phyloP scores from a whole-genome alignment of 495 filamentous ascomycete species.

The Aspergillus affinis region DNA sequence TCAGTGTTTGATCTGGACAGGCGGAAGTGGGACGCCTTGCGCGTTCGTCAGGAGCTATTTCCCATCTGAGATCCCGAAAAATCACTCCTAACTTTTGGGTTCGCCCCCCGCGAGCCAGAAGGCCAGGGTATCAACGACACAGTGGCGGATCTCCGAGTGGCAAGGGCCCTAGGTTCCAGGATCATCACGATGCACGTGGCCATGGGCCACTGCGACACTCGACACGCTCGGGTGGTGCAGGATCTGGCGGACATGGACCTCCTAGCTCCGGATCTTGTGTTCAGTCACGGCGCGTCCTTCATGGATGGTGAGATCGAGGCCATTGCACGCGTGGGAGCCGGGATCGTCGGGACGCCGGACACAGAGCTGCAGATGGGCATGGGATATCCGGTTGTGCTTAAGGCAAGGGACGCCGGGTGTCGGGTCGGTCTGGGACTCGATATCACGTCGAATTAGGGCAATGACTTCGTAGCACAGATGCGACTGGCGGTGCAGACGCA shows the following conservation, averaged over 20 bases:
- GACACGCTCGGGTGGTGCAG: neutral
- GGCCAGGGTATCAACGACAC: neutral
- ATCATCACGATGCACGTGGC: conserved; percentile 6
- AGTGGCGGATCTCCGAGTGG: neutral
- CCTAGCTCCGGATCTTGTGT: conserved; percentile 9
- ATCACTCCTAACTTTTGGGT: conserved; percentile 9
- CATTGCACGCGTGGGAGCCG: conserved; percentile 1
- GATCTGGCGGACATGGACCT: neutral
- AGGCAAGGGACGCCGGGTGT: conserved; percentile 5
- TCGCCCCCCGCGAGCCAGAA: conserved; percentile 3
- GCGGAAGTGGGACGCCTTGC: neutral
- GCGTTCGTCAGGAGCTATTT: conserved; percentile 4
- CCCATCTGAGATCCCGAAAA: neutral
- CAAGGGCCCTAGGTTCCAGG: conserved; percentile 1
- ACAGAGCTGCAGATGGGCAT: conserved; percentile 14
- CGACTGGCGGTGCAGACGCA: conserved; percentile 8
- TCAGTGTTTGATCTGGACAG: neutral
- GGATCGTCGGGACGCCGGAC: conserved; percentile 6
- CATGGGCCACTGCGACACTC: neutral
- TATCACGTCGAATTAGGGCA: conserved; percentile 13
- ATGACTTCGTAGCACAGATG: conserved; percentile 14
- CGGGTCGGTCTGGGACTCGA: conserved; percentile 9
- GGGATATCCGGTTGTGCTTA: conserved; percentile 10
- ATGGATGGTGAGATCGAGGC: neutral
- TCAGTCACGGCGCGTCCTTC: conserved; percentile 8